Evolutionary conservation across 345 rosid genomes (phyloP), one percentile per base, ranked within the genome.

Genomic region (Eucalyptus cloeziana): DNA sequence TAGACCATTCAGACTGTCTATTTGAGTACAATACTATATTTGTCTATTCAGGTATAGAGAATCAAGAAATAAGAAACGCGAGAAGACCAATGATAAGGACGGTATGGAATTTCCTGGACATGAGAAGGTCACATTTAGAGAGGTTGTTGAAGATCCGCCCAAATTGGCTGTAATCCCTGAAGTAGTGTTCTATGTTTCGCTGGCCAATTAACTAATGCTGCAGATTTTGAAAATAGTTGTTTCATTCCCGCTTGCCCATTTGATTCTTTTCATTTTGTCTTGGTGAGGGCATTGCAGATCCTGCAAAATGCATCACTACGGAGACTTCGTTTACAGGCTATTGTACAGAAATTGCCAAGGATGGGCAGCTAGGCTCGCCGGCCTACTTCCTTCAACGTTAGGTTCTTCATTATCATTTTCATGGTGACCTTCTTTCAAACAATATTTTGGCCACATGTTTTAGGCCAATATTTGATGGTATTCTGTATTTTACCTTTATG

Each of bases 311-410:
- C 95, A 90, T 97, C 96, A 1, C 90, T 92, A 85, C 95, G 95
- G 93, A 93, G 97, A 91, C 90, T 92, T 69, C 92, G 94, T 64
- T 92, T 96, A 89, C 94, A 91, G 87, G 98, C 97, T 58, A 93
- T 96, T 81, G 95, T 96, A 97, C 89, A 93, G 99, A 90, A 90
- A 91, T 64, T 93, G 94, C 37, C 94, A 92, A 69, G 94, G 94
- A 87, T 96, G 99, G 99, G 86, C 88, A 19, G 91, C 95, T 56
- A 94, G 99, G 90, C 96, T 93, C 22, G 94, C 98, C 44, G 27
- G 92, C 89, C 92, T 90, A 85, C 91, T 93, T 92, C 97, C 96
- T 76, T 50, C 93, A 12, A 47, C 90, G 25, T 60, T 85, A 49
- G 86, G 58, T 52, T 86, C 89, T 64, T 10, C 90, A 47, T 87